These are phyloP conservation scores for Grosmannia clavigera DNA, from an alignment of 2,329 filamentous ascomycete genomes.

Conservation along the genomic window DNA sequence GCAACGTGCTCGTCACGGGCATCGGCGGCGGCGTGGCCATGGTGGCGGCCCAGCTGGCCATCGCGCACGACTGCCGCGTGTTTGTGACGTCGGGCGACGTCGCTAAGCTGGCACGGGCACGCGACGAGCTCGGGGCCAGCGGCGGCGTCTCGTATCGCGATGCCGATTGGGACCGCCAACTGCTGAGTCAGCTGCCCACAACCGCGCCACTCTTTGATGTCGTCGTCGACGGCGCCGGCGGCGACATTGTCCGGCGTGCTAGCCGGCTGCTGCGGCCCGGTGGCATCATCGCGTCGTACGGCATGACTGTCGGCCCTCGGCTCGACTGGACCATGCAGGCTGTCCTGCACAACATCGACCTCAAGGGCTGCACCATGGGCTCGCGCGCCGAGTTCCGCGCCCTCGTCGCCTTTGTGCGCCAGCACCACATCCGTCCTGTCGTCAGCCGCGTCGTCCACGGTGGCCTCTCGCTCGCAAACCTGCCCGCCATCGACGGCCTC, in stretches of 20 bases:
- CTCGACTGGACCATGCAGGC: conserved; percentile 81
- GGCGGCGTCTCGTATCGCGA: conserved; percentile 78
- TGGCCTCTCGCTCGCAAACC: conserved; percentile 46
- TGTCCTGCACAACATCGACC: conserved; percentile 76
- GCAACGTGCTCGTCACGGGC: conserved; percentile 75
- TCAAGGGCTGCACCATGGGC: conserved; percentile 82
- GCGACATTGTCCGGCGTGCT: conserved; percentile 62
- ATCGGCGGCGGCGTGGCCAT: conserved; percentile 89
- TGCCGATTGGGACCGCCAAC: conserved; percentile 67
- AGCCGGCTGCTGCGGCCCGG: conserved; percentile 62
- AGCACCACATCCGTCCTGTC: conserved; percentile 62
- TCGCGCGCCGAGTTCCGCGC: conserved; percentile 80
- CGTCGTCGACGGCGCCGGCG: conserved; percentile 83
- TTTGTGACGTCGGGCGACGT: conserved; percentile 66
- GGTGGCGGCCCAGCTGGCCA: conserved; percentile 67
- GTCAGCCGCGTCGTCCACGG: conserved; percentile 61
- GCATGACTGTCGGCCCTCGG: conserved; percentile 78
- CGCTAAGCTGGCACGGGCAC: conserved; percentile 64
- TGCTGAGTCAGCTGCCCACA: conserved; percentile 48
- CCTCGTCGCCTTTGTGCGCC: conserved; percentile 63
- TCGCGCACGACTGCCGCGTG: conserved; percentile 62
- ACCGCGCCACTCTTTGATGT: conserved; percentile 63
- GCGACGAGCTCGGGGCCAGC: conserved; percentile 54
- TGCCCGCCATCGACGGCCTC: conserved; percentile 66
- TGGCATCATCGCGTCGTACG: conserved; percentile 75